Evolutionary conservation across 1,284 basidiomycete species (phyloP).

Genomic region (Ganoderma lucidum): DNA sequence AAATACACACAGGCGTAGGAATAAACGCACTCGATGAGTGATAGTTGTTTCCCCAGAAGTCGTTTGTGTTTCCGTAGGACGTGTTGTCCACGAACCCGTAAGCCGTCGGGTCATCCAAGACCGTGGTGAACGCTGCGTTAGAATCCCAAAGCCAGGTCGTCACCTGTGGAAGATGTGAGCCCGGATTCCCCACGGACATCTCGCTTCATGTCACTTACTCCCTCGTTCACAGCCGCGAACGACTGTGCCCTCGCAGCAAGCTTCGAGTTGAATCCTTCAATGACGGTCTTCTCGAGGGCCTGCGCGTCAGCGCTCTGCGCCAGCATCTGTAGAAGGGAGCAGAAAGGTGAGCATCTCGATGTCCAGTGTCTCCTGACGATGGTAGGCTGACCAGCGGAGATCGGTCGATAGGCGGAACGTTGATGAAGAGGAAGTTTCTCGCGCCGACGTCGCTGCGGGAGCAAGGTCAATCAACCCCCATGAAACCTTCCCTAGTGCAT

Average conservation of each 20-base stretch:
- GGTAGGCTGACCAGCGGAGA: conserved; percentile 53
- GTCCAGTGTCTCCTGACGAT: not conserved
- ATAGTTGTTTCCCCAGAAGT: conserved; percentile 58
- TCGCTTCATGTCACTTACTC: not conserved
- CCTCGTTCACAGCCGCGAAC: conserved; percentile 50
- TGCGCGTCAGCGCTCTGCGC: conserved; percentile 50
- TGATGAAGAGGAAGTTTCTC: conserved; percentile 67
- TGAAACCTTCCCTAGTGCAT: not conserved
- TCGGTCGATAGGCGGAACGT: conserved; percentile 63
- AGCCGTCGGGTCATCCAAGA: conserved; percentile 54
- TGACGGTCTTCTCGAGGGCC: conserved; percentile 54
- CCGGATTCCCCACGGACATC: not conserved
- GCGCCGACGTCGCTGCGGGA: conserved; percentile 51
- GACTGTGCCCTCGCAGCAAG: conserved; percentile 48
- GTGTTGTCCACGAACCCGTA: conserved; percentile 63
- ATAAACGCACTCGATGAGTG: conserved; percentile 25
- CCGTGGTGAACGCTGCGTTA: conserved; percentile 56
- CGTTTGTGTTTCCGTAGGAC: conserved; percentile 53
- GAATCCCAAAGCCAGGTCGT: conserved; percentile 61
- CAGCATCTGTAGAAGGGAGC: conserved; percentile 51
- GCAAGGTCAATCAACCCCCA: not conserved
- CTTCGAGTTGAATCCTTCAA: conserved; percentile 58
- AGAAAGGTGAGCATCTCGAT: not conserved
- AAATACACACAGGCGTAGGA: not conserved
- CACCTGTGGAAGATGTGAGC: conserved; percentile 44